Evolutionary conservation across 2,329 filamentous ascomycete species (phyloP), one percentile per base, ranked within the genome.

Genomic region (Sporothrix euskadiensis): DNA sequence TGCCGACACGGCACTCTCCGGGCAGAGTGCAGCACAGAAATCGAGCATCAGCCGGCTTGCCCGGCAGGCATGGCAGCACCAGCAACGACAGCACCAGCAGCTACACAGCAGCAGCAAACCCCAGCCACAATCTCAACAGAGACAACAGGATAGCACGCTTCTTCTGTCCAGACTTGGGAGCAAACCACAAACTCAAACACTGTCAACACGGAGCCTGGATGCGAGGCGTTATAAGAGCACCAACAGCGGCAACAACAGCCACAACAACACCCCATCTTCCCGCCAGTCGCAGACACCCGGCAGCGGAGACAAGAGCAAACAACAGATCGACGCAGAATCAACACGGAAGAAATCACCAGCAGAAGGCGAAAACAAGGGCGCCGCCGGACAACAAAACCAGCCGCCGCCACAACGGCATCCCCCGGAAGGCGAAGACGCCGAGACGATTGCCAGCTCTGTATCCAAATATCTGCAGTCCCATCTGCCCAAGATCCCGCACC

Each of bases 401-500:
- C 44, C 32, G 71, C 73, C 76, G 39, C 57, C 66, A 39, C 68
- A 39, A 4, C 70, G 19, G 4, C 52, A 77, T 76, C 41, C 73
- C 75, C 65, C 77, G 77, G 39, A 56, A 75, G 35, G 78, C 76
- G 19, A 66, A 61, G 79, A 82, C 26, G 72, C 79, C 26, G 84
- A 86, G 75, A 83, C 85, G 3, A 82, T 88, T 61, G 81, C 85
- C 19, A 80, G 84, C 61, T 86, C 87, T 39, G 81, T 89, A 78
- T 88, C 87, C 47, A 89, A 88, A 77, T 91, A 91, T 76, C 78
- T 89, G 9, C 86, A 89, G 78, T 81, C 89, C 73, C 83, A 82
- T 71, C 78, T 84, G 41, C 88, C 90, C 32, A 91, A 92, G 78
- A 88, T 94, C 81, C 89, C 91, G n/a, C 94, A 98, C 83, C 88